Evolutionary conservation across 805 yeast genomes (phyloP).

Genomic region (Hemisphaericaspora nanyangensis): DNA sequence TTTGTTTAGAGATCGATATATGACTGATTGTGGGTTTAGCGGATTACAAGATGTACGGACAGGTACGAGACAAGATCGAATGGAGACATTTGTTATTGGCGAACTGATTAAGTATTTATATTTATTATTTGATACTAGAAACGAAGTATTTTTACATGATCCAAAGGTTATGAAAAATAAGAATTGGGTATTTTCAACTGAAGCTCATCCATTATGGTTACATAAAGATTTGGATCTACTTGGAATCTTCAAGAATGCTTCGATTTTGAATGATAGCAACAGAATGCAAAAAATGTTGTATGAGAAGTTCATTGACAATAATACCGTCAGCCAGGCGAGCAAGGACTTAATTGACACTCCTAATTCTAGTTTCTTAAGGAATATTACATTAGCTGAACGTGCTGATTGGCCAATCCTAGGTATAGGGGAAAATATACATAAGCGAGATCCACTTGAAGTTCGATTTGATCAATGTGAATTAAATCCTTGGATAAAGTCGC

Average conservation of each 20-base stretch:
- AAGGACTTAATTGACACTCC: constrained; percentile 4
- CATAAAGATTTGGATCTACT: constrained; percentile 20
- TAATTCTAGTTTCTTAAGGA: constrained; percentile 10
- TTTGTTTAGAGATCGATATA: constrained; percentile 50
- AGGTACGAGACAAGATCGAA: constrained; percentile 65
- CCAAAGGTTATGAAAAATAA: constrained; percentile 28
- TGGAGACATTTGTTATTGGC: constrained; percentile 88
- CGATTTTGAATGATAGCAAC: constrained; percentile 6
- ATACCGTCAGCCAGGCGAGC: not conserved
- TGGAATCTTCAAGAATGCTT: not conserved
- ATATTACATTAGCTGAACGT: constrained; percentile 13
- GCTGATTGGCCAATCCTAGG: constrained; percentile 11
- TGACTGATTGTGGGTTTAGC: constrained; percentile 73
- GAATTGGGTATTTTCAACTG: constrained; percentile 71
- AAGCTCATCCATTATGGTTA: constrained; percentile 88
- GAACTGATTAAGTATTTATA: constrained; percentile 85
- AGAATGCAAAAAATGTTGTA: not conserved
- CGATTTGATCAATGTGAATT: constrained; percentile 28
- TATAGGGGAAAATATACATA: constrained; percentile 5
- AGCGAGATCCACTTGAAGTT: constrained; percentile 14
- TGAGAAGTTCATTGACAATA: not conserved
- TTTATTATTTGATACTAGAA: constrained; percentile 68
- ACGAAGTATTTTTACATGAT: constrained; percentile 39
- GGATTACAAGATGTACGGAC: constrained; percentile 68
- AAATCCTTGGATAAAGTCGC: constrained; percentile 16